Evolutionary conservation across 116 monocot species (phyloP), one percentile per base, ranked within the genome.

Genomic region (Phalaenopsis hybrid): DNA sequence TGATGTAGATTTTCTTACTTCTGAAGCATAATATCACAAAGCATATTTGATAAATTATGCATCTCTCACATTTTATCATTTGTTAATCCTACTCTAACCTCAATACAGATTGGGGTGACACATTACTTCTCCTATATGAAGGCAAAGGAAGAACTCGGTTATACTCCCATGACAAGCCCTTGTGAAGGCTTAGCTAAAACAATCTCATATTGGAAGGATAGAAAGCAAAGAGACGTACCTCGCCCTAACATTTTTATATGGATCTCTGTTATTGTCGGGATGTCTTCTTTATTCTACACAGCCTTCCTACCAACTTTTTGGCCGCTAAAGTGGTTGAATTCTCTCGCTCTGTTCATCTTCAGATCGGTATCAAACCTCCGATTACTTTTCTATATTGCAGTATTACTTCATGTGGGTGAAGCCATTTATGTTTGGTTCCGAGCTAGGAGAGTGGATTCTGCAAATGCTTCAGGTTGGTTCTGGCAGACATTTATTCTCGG

Each of bases 101-200:
- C 28, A 28, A 41, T 76, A 57, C 92, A 98, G 98, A 86, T 98
- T 49, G 95, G 98, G 45, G 92, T 95, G 44, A 98, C 98, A 10
- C 95, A 98, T 68, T 93, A 98, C 87, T 98, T 98, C 83, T 98
- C 95, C 31, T 86, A 82, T 50, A 58, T 93, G 59, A 98, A 95
- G 86, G 95, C 98, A 57, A 93, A 81, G 80, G 75, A 89, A 9
- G 95, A 98, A 84, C 95, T 98, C 2, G 98, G 95, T 1, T 98
- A 95, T 79, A 50, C 89, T 70, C 98, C 98, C 18, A 88, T 98
- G 81, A 90, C 92, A 51, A 90, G 85, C 46, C 90, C 93, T 33
- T 78, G 63, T 3, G 92, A 98, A 16, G 98, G 98, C 46, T 55
- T 93, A 82, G 82, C 91, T 41, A 86, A 83, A 6, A 98, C 98